Percentiles rank a stretch among this genome's conserved stretches.
phyloP scores from a whole-genome alignment of 306 rosid genomes.

The Fragaria ananassa region DNA sequence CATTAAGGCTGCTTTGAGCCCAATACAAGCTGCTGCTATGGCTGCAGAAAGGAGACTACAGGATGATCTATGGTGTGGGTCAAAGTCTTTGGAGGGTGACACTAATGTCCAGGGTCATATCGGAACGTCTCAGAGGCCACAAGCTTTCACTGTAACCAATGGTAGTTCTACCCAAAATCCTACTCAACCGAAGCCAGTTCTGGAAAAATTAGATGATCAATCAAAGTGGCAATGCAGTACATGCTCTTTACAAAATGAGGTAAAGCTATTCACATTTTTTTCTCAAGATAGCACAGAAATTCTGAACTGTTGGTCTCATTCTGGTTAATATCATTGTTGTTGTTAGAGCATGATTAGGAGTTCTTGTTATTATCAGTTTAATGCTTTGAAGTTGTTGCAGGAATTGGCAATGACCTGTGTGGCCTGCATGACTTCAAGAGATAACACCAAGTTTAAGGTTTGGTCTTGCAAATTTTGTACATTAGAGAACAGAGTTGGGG shows the following conservation, averaged over 20 bases:
- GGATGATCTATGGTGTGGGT: slow-evolving; percentile 68
- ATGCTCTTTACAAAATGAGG: slow-evolving; percentile 54
- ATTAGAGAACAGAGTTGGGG: slow-evolving; percentile 38
- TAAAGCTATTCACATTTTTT: slow-evolving; percentile 3
- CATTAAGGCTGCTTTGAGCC: slow-evolving; percentile 51
- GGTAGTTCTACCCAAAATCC: slow-evolving; percentile 19
- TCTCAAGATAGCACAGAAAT: background rate
- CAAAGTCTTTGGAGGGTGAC: slow-evolving; percentile 29
- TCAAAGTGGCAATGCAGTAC: slow-evolving; percentile 43
- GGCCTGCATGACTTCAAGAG: slow-evolving; percentile 41
- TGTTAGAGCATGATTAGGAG: background rate
- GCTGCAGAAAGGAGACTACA: slow-evolving; percentile 63
- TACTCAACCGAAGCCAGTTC: slow-evolving; percentile 11
- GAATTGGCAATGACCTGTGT: slow-evolving; percentile 35
- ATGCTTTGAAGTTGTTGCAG: slow-evolving; percentile 29
- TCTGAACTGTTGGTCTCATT: background rate
- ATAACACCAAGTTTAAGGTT: slow-evolving; percentile 25
- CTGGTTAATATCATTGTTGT: background rate
- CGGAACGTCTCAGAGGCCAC: slow-evolving; percentile 30
- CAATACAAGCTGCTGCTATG: slow-evolving; percentile 66
- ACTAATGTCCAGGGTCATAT: slow-evolving; percentile 20
- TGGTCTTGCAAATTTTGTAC: slow-evolving; percentile 70
- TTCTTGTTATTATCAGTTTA: background rate
- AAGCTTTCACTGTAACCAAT: slow-evolving; percentile 11
- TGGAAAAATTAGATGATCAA: slow-evolving; percentile 25